Conservation (phyloP, 805 yeast genomes). For the Kodamaea sagamina region DNA sequence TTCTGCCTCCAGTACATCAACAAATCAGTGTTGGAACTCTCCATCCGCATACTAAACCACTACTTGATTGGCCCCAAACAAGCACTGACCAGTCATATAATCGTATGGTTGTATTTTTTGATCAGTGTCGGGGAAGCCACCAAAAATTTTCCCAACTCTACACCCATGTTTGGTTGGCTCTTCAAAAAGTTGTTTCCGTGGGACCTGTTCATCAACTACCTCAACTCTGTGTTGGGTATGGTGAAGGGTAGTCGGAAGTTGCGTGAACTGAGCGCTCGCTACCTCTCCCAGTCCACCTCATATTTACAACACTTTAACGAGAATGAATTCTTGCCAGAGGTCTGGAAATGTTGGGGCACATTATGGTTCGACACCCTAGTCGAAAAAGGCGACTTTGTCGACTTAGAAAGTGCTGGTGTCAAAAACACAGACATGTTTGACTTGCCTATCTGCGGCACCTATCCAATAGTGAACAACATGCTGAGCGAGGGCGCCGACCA, state of each 20-base stretch:
- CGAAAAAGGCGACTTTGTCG: constrained; percentile 54
- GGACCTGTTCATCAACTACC: constrained; percentile 61
- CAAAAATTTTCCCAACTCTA: constrained; percentile 46
- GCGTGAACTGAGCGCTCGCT: constrained; percentile 16
- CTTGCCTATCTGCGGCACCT: constrained; percentile 63
- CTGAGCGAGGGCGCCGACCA: constrained; percentile 12
- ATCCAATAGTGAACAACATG: constrained; percentile 27
- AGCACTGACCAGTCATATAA: constrained; percentile 68
- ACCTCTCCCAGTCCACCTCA: constrained; percentile 31
- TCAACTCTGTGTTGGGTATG: constrained; percentile 55
- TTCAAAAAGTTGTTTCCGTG: constrained; percentile 66
- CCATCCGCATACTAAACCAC: constrained; percentile 66
- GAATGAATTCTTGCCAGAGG: constrained; percentile 68
- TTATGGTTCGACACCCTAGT: constrained; percentile 70
- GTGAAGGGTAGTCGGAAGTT: constrained; percentile 29
- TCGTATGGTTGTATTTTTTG: constrained; percentile 77
- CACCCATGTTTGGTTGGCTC: constrained; percentile 50
- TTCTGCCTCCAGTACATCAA: constrained; percentile 56
- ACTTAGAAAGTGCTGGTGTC: constrained; percentile 57
- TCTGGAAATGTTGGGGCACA: constrained; percentile 85
- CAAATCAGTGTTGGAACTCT: constrained; percentile 64
- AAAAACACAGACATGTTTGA: constrained; percentile 56
- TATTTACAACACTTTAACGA: constrained; percentile 53
- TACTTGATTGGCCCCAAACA: constrained; percentile 72
- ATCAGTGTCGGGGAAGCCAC: constrained; percentile 62